These are phyloP conservation scores for Cryptosporidium felis DNA, from an alignment of 169 alveolate genomes.

Conservation along the genomic window DNA sequence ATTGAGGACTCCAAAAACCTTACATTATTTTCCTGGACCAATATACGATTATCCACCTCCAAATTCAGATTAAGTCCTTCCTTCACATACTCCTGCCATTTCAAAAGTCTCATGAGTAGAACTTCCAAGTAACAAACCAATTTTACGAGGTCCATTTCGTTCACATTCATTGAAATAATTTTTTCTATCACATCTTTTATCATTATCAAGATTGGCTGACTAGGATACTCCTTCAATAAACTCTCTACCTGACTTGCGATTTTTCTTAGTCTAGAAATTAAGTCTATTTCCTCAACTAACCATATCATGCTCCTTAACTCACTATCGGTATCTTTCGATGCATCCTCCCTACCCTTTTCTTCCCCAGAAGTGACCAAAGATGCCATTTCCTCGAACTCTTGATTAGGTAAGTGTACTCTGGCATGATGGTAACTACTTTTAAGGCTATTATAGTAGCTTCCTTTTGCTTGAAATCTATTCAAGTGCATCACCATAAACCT, in stretches of 20 bases:
- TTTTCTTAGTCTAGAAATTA: not conserved
- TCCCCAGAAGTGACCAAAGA: too few relatives aligned
- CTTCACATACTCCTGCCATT: slow-evolving; percentile 47
- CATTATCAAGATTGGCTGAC: slow-evolving; percentile 23
- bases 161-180: not conserved
- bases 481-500: slow-evolving; percentile 8
- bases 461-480: not conserved
- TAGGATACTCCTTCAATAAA: slow-evolving; percentile 2
- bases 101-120: not conserved
- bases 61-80: slow-evolving; percentile 40
- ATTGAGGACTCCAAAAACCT: not conserved
- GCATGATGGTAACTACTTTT: not conserved
- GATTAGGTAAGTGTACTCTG: slow-evolving; percentile 1
- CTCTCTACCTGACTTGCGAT: not conserved
- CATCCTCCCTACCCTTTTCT: too few relatives aligned
- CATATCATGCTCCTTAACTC: too few relatives aligned
- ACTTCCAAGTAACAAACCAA: slow-evolving; percentile 37
- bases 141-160: not conserved
- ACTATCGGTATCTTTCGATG: too few relatives aligned
- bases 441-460: not conserved
- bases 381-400: too few relatives aligned
- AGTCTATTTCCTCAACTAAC: not conserved
- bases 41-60: not conserved
- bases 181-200: slow-evolving; percentile 29
- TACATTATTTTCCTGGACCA: not conserved